Evolutionary conservation across 2,329 filamentous ascomycete genomes (phyloP).

Genomic region (Coniochaeta pulveracea): DNA sequence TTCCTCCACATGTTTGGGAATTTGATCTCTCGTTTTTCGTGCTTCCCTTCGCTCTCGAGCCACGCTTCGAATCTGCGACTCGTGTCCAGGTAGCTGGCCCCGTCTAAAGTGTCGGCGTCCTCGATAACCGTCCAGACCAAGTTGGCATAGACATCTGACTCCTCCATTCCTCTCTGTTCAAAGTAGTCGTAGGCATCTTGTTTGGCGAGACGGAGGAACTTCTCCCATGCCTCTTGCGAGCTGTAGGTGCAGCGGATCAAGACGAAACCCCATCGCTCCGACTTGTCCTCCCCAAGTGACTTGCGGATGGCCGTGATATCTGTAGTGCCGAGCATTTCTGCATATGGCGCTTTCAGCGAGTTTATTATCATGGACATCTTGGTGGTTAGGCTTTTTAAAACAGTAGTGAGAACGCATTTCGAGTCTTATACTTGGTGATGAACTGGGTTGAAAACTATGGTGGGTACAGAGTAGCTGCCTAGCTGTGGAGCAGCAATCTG

Average conservation of each 20-base stretch:
- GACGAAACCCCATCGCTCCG: slow-evolving; percentile 5
- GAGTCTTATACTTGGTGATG: no score
- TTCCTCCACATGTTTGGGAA: neutral
- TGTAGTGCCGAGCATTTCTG: neutral
- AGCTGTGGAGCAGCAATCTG: no score
- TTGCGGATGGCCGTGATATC: neutral
- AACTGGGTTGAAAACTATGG: no score
- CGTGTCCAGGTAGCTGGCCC: slow-evolving; percentile 1
- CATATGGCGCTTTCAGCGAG: no score
- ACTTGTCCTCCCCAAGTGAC: neutral
- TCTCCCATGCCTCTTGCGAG: slow-evolving; percentile 6
- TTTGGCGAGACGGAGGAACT: slow-evolving; percentile 5
- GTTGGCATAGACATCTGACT: neutral
- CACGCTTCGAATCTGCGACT: slow-evolving; percentile 4
- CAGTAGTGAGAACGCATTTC: no score
- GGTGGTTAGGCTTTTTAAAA: no score
- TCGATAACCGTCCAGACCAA: slow-evolving; percentile 6
- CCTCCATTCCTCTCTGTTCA: slow-evolving; percentile 1
- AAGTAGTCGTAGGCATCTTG: slow-evolving; percentile 1
- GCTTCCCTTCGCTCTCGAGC: neutral
- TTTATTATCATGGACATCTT: no score
- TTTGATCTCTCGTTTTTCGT: slow-evolving; percentile 1
- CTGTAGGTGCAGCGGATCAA: slow-evolving; percentile 5
- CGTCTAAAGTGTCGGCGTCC: slow-evolving; percentile 3
- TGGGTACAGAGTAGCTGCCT: no score